Conservation (phyloP, 2,329 filamentous ascomycete genomes). For the Pseudonectria foliicola region DNA sequence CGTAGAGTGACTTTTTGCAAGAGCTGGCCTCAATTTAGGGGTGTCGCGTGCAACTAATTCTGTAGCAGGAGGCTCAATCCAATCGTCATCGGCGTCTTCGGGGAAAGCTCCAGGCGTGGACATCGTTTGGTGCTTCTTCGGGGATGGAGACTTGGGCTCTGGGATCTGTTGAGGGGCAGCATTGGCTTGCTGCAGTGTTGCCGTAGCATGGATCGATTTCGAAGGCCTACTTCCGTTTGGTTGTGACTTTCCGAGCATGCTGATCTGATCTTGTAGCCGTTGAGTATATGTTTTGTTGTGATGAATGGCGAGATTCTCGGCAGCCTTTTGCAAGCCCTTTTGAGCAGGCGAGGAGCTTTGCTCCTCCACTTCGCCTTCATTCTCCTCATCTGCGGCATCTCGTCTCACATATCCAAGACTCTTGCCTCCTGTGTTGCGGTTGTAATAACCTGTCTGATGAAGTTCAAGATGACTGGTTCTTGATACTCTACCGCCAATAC, state of each 20-base stretch:
- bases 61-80: constrained; percentile 48
- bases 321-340: constrained; percentile 34
- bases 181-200: constrained; percentile 23
- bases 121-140: constrained; percentile 25
- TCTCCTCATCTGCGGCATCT: constrained; percentile 37
- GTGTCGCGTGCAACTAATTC: constrained; percentile 19
- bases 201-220: constrained; percentile 38
- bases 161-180: constrained; percentile 21
- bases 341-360: constrained; percentile 35
- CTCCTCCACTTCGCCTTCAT: constrained; percentile 47
- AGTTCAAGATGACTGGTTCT: constrained; percentile 73
- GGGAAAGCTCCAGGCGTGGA: constrained; percentile 55
- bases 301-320: constrained; percentile 33
- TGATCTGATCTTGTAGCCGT: constrained; percentile 86
- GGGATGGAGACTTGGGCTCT: constrained; percentile 23
- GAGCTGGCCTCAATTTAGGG: constrained; percentile 37
- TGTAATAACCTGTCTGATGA: constrained; percentile 66
- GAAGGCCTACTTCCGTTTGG: constrained; percentile 39
- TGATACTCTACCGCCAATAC: constrained; percentile 64
- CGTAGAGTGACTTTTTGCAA: constrained; percentile 54
- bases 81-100: constrained; percentile 49
- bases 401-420: constrained; percentile 51
- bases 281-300: constrained; percentile 93
- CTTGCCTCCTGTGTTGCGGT: constrained; percentile 65
- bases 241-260: constrained; percentile 55